Evolutionary conservation across 768 basidiomycete genomes (phyloP), one percentile per base, ranked within the genome.

Genomic region (Mycena belliarum): DNA sequence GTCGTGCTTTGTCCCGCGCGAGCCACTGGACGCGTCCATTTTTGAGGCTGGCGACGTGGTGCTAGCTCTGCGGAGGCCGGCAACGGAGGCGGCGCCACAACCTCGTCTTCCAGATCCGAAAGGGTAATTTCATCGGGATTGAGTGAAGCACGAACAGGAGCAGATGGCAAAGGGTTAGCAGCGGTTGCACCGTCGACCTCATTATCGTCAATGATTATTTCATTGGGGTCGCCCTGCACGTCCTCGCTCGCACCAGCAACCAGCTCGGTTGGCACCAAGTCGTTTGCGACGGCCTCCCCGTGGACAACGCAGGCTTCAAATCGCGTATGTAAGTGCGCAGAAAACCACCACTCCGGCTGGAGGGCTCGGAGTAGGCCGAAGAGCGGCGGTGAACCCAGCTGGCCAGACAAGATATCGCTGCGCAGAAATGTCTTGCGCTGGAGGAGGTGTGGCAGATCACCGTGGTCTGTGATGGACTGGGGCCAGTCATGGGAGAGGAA

Each of bases 401-500:
- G 77, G 23, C 91, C 88, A 20, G 75, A 62, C 14, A 75, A 70
- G 57, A 96, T 81, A 71, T 99, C 96, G 20, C 78, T 49, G 12
- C 55, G 47, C 69, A 98, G 88, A 74, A 90, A 93, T 1, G 85
- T 82, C 69, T 98, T 99, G 45, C 82, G 81, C 5, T 84, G 77
- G 12, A 98, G 74, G 0, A 99, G 77, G 12, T 65, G 76, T 4
- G 66, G 68, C 5, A 88, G 70, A 66, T 98, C 81, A 18, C 95
- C 95, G 61, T 94, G 79, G 16, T 86, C 85, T 55, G 89, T 93
- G 54, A 99, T 95, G 2, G 80, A 79, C 47, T 84, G 82, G 0
- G 97, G 97, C 97, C 97, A 99, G 73, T 98, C 97, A 67, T 99
- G 96, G 6, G 95, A 98, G 21, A 98, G 79, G 75, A 98, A 93